Evolutionary conservation across 306 rosid species (phyloP), one percentile per base, ranked within the genome.

Genomic region (Malus asiatica): DNA sequence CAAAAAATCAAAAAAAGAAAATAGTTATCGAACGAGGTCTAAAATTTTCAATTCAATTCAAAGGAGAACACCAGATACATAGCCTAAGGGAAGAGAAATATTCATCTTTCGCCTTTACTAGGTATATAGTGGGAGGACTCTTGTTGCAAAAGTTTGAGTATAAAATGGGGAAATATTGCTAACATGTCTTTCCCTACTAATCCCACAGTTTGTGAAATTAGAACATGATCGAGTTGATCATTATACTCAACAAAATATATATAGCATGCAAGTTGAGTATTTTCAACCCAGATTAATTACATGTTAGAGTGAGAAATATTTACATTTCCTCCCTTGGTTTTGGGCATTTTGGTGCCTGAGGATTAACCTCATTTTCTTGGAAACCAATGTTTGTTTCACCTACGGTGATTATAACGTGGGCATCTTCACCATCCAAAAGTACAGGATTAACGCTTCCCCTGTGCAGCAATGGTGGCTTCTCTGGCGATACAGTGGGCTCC

Each of bases 361-460:
- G 22, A 18, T 62, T 74, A 62, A 27, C 27, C 11, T 76, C 69
- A 67, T 76, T 80, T n/a, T 79, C 85, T 2, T 72, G 70, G 0
- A 87, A 81, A 16, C 78, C 77, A 29, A 38, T 55, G 20, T 62
- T 46, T 22, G 25, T 74, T 29, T 73, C 93, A n/a, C 35, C 75
- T 38, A 92, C 79, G 13, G 60, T 86, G 53, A 92, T 88, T 78
- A 71, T 79, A 73, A 89, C 86, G 61, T 85, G 93, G 29, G 73
- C 77, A 64, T 29, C 62, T 1, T 79, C 83, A 77, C 35, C 62
- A 11, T 87, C 97, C 60, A 75, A 72, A 38, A 61, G 45, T 13
- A 82, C 77, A 35, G 98, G 97, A 15, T 88, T 89, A 52, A 92
- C 76, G 61, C 61, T 86, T 75, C 98, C 96, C 67, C 87, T 82